These are phyloP conservation scores for Beauveria sp. DNA, from an alignment of 2,329 filamentous ascomycete genomes.

Conservation along the genomic window DNA sequence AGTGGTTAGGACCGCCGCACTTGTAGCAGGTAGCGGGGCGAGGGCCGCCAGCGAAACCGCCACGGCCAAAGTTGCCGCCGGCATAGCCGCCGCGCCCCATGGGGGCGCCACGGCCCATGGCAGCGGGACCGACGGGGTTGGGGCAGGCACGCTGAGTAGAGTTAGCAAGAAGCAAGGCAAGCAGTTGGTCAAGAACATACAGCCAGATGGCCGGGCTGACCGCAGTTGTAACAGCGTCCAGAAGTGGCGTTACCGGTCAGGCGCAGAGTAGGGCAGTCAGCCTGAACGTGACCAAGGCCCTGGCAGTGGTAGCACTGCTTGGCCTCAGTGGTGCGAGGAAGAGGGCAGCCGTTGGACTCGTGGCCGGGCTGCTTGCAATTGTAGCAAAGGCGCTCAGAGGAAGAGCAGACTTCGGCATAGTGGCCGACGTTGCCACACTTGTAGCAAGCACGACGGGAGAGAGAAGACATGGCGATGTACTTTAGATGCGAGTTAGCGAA, in stretches of 20 bases:
- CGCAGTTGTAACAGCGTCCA: slow-evolving; percentile 95
- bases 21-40: slow-evolving; percentile 67
- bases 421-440: slow-evolving; percentile 79
- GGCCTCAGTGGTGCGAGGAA: slow-evolving; percentile 92
- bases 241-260: slow-evolving; percentile 74
- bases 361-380: slow-evolving; percentile 71
- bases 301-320: slow-evolving; percentile 99
- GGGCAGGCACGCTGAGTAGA: slow-evolving; percentile 66
- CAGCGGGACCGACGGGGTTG: slow-evolving; percentile 53
- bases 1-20: slow-evolving; percentile 88
- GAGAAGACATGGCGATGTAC: slow-evolving; percentile 60
- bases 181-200: slow-evolving; percentile 41
- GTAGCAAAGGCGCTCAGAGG: slow-evolving; percentile 96
- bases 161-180: not conserved
- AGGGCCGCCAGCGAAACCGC: slow-evolving; percentile 65
- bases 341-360: slow-evolving; percentile 95
- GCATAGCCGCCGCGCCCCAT: slow-evolving; percentile 64
- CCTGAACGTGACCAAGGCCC: slow-evolving; percentile 95
- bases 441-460: slow-evolving; percentile 78
- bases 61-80: slow-evolving; percentile 53
- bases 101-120: slow-evolving; percentile 58
- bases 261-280: slow-evolving; percentile 94
- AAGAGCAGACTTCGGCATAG: slow-evolving; percentile 87
- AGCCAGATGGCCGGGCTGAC: slow-evolving; percentile 85
- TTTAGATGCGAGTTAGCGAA: not conserved